Percentiles rank a stretch among this genome's conserved stretches.
Evolutionary conservation across 225 moss, liverwort and hornwort genomes (phyloP).

Genomic region (Sphagnum tenellum): DNA sequence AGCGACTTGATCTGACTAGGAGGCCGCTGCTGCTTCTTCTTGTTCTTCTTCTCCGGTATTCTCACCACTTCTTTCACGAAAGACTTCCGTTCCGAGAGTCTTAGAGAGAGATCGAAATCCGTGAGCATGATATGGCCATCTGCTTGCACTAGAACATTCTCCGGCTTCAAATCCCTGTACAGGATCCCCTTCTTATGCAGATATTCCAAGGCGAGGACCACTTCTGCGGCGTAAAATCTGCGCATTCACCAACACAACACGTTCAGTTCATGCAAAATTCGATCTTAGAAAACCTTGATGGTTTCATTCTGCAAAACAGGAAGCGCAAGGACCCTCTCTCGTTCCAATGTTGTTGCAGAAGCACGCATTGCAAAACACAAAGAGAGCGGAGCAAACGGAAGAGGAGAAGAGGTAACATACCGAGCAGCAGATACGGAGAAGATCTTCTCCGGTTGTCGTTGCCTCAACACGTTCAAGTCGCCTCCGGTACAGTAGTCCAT

Average conservation of each 20-base stretch:
- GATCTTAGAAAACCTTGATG: too few relatives aligned
- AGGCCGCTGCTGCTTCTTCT: not conserved
- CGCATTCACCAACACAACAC: not conserved
- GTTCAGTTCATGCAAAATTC: too few relatives aligned
- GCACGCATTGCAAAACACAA: too few relatives aligned
- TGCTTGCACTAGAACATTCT: conserved; percentile 36
- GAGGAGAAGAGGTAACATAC: conserved; percentile 7
- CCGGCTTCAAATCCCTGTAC: conserved; percentile 52
- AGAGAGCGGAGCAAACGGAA: too few relatives aligned
- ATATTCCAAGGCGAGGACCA: conserved; percentile 33
- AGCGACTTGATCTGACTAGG: too few relatives aligned
- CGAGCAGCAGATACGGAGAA: conserved; percentile 37
- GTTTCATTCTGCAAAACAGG: too few relatives aligned
- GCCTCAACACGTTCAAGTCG: conserved; percentile 33
- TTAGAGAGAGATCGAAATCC: conserved; percentile 42
- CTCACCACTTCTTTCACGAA: not conserved
- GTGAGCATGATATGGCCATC: conserved; percentile 44
- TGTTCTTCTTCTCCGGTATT: conserved; percentile 9
- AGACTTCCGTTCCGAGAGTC: conserved; percentile 9
- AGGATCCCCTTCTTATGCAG: conserved; percentile 30
- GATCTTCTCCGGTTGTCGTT: conserved; percentile 28
- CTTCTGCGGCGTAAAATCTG: conserved; percentile 41
- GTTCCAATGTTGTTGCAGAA: too few relatives aligned
- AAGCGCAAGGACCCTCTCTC: too few relatives aligned
- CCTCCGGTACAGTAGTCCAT: conserved; percentile 42